Percentiles rank a stretch among this genome's conserved stretches.
Evolutionary conservation across 805 yeast species (phyloP).

Genomic region (Wickerhamomyces chambardii): DNA sequence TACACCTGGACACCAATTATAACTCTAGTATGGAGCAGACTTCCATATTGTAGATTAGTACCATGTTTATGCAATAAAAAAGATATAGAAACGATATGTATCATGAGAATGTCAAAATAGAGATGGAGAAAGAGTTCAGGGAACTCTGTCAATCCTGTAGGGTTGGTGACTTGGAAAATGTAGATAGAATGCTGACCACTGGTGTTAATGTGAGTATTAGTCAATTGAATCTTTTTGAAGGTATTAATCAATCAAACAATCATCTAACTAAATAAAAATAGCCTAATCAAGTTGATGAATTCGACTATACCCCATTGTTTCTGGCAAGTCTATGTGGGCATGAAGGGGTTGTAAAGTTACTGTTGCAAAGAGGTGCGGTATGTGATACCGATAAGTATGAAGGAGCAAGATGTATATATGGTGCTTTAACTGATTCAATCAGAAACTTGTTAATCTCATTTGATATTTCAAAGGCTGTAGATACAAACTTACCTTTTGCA

Average conservation of each 20-base stretch:
- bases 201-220: conserved; percentile 35
- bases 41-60: too few relatives aligned
- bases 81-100: too few relatives aligned
- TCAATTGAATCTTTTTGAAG: background rate
- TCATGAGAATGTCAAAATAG: background rate
- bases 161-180: conserved; percentile 57
- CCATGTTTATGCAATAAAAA: too few relatives aligned
- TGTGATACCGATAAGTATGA: conserved; percentile 79
- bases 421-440: conserved; percentile 64
- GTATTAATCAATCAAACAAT: background rate
- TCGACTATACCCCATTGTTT: conserved; percentile 70
- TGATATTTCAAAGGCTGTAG: conserved; percentile 64
- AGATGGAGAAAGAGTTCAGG: conserved; percentile 22
- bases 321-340: conserved; percentile 75
- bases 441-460: conserved; percentile 46
- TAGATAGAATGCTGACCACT: conserved; percentile 43
- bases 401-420: conserved; percentile 72
- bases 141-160: conserved; percentile 62
- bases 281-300: conserved; percentile 44
- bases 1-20: too few relatives aligned
- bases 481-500: conserved; percentile 63
- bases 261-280: background rate
- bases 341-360: conserved; percentile 45
- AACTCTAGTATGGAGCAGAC: too few relatives aligned
- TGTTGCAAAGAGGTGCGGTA: conserved; percentile 60